These are phyloP conservation scores for Lentinula raphanica DNA, from an alignment of 768 basidiomycete species.

Conservation along the genomic window DNA sequence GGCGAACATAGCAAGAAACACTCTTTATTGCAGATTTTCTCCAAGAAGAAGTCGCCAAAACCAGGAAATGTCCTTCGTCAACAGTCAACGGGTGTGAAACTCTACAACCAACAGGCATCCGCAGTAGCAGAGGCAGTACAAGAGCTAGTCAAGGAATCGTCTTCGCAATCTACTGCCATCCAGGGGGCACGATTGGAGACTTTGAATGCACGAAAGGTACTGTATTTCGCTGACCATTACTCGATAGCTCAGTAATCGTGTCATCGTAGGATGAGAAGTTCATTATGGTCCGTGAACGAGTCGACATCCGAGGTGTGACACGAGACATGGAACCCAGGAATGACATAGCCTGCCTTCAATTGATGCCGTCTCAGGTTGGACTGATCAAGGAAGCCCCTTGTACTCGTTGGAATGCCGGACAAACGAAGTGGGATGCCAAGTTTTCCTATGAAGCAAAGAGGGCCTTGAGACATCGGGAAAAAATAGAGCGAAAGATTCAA, in stretches of 20 bases:
- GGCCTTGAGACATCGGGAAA: slow-evolving; percentile 38
- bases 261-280: slow-evolving; percentile 17
- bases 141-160: not conserved
- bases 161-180: not conserved
- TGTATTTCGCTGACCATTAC: too few species aligned
- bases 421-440: slow-evolving; percentile 56
- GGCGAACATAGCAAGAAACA: slow-evolving; percentile 2
- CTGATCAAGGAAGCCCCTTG: slow-evolving; percentile 71
- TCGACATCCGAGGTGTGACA: slow-evolving; percentile 52
- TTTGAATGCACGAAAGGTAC: not conserved
- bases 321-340: slow-evolving; percentile 60
- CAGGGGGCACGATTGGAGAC: not conserved
- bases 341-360: slow-evolving; percentile 46
- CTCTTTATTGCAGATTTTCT: not conserved
- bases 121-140: slow-evolving; percentile 22
- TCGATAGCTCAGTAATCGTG: too few species aligned
- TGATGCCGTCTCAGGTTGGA: slow-evolving; percentile 56
- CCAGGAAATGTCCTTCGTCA: not conserved
- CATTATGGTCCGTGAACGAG: slow-evolving; percentile 68
- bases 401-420: slow-evolving; percentile 59
- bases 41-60: slow-evolving; percentile 7
- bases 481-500: slow-evolving; percentile 40
- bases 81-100: slow-evolving; percentile 15
- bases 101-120: slow-evolving; percentile 26
- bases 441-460: slow-evolving; percentile 37